Conservation (phyloP, 176 grass and related monocot genomes). For the Oryza longistaminata region DNA sequence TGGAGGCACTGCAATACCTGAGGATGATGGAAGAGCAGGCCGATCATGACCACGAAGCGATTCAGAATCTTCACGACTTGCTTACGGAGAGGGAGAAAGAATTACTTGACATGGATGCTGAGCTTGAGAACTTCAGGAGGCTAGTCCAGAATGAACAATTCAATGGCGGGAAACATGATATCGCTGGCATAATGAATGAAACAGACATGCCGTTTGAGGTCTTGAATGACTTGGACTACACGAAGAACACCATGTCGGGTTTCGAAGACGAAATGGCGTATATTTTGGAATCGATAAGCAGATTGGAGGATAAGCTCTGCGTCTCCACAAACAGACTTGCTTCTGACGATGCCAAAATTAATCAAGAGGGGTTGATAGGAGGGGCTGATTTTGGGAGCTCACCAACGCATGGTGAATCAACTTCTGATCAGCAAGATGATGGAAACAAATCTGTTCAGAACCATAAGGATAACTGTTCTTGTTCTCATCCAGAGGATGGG, state of each 20-base stretch:
- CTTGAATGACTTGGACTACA: slow-evolving; percentile 5
- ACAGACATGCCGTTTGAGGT: not conserved
- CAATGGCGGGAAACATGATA: slow-evolving; percentile 1
- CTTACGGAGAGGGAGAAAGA: slow-evolving; percentile 93
- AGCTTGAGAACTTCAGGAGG: slow-evolving; percentile 45
- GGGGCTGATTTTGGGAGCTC: slow-evolving; percentile 1
- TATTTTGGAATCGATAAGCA: slow-evolving; percentile 52
- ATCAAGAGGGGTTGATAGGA: slow-evolving; percentile 14
- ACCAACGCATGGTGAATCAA: not conserved
- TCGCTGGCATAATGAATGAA: not conserved
- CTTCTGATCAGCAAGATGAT: slow-evolving; percentile 8
- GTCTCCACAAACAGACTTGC: slow-evolving; percentile 38
- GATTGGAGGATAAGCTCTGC: slow-evolving; percentile 55
- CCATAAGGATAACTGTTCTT: slow-evolving; percentile 17
- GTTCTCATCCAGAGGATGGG: not conserved
- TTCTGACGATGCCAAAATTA: slow-evolving; percentile 25
- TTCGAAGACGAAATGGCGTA: slow-evolving; percentile 57
- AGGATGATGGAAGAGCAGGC: slow-evolving; percentile 98
- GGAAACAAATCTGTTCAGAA: slow-evolving; percentile 18
- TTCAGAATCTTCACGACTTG: slow-evolving; percentile 75
- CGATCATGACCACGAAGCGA: slow-evolving; percentile 78
- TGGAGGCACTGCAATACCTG: slow-evolving; percentile 88
- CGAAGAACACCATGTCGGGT: slow-evolving; percentile 44
- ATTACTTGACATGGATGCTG: slow-evolving; percentile 70
- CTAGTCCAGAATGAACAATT: slow-evolving; percentile 22